phyloP scores from a whole-genome alignment of 345 rosid genomes.

The Lepidium africanum region DNA sequence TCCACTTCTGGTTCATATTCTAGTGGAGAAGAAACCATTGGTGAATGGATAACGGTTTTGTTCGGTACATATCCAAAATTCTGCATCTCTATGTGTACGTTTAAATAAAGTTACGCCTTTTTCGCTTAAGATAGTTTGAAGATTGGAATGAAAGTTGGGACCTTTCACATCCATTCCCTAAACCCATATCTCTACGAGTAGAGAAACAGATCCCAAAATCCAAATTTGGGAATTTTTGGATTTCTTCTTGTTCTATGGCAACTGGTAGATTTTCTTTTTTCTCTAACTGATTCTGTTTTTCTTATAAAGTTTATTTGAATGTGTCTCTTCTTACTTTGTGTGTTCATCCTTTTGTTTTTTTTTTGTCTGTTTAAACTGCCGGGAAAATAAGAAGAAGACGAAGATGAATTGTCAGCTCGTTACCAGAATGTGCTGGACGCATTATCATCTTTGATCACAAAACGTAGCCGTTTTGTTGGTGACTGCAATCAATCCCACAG shows the following conservation, averaged over 20 bases:
- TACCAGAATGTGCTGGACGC: slow-evolving; percentile 69
- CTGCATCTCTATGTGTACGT: neutral
- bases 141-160: slow-evolving; percentile 1
- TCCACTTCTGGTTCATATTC: slow-evolving; percentile 3
- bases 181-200: neutral
- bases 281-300: neutral
- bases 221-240: neutral
- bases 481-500: slow-evolving; percentile 55
- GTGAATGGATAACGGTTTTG: slow-evolving; percentile 28
- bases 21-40: slow-evolving; percentile 15
- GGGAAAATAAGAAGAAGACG: slow-evolving; percentile 14
- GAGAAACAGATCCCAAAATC: neutral
- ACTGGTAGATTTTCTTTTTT: neutral
- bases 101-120: slow-evolving; percentile 7
- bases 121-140: neutral
- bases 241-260: slow-evolving; percentile 11
- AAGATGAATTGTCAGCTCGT: slow-evolving; percentile 31
- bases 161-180: slow-evolving; percentile 24
- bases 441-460: slow-evolving; percentile 75
- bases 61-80: slow-evolving; percentile 18
- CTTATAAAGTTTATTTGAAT: neutral
- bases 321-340: neutral
- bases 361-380: neutral
- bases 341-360: neutral
- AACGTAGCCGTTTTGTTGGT: slow-evolving; percentile 57